Evolutionary conservation across 495 filamentous ascomycete species (phyloP).

Genomic region (Cercophora scortea): DNA sequence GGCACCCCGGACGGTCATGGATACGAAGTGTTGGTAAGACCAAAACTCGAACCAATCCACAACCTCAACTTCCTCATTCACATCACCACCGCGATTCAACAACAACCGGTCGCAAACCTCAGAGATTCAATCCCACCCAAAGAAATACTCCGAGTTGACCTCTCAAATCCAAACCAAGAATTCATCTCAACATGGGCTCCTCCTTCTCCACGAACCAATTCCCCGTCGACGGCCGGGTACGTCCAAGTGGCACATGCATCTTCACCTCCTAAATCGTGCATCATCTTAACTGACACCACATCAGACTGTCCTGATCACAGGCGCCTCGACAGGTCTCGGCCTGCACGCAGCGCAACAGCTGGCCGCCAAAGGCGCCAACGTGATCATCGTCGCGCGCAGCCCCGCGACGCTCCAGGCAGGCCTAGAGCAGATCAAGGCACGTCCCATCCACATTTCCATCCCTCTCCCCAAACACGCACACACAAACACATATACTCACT

Average conservation of each 20-base stretch:
- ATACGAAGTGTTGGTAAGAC: too few relatives aligned
- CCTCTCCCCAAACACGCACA: neutral
- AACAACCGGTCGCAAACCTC: too few relatives aligned
- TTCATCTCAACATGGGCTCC: constrained; percentile 2
- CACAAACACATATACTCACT: neutral
- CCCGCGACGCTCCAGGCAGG: constrained; percentile 54
- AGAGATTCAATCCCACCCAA: too few relatives aligned
- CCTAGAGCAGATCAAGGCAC: constrained; percentile 52
- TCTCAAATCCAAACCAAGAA: neutral
- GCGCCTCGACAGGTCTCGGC: constrained; percentile 79
- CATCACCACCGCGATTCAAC: too few relatives aligned
- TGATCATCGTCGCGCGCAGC: constrained; percentile 69
- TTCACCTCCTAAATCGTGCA: too few relatives aligned
- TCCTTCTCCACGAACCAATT: constrained; percentile 48
- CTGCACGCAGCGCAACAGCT: constrained; percentile 58
- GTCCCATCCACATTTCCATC: neutral
- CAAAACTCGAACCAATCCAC: too few relatives aligned
- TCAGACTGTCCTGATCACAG: constrained; percentile 74
- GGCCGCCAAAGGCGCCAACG: constrained; percentile 66
- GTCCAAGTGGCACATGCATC: constrained; percentile 8
- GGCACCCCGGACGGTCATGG: too few relatives aligned
- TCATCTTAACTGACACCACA: neutral
- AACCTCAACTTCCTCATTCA: too few relatives aligned
- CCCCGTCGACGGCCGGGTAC: constrained; percentile 60
- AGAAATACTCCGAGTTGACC: too few relatives aligned